Base-by-base conservation (phyloP, 2,329 filamentous ascomycete genomes). In the Teratosphaeriaceae sp. region DNA sequence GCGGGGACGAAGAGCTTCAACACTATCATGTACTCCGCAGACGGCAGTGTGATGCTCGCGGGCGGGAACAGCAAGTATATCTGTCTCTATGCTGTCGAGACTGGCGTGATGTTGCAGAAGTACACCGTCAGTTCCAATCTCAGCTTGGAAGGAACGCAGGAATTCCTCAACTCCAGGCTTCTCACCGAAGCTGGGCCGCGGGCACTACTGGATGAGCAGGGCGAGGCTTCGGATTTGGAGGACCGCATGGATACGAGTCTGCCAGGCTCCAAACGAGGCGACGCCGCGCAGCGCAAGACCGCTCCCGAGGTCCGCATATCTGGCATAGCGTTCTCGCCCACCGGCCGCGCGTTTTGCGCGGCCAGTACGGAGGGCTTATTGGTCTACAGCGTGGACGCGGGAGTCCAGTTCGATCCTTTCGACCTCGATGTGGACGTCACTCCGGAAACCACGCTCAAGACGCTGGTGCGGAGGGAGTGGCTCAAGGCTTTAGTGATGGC, bases 11-110 rank as follows among this genome's bases (percentile, higher is more conserved):
- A 98, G 64, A 84, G 80, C 52, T 98, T 95, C 69, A 83, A 78
- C 57, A 85, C 84, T 5, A 85, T 98, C 52, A 80, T 79, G 42
- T 98, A 97, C 68, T 95, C 88, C 62, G 84, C 87, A 1, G 92
- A 98, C 60, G 92, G 92, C 11, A 85, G 80, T 49, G 96, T 92
- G 56, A 73, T 98, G 9, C 72, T 98, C 30, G 92, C 90, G 1
- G 89, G 80, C 37, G 92, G 92, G 23, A 95, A 92, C 72, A 96
- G 88, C 80, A 98, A 98, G 69, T 96, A 94, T 65, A 96, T 98
- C 40, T 97, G 92, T 62, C 67, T 98, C 45, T 98, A 98, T 67
- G 90, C 94, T n/a, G 87, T 94, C 23, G 81, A 82, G 45, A 94
- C 90, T 1, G 88, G 92, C 63, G 88, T 92, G 1, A 71, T 98